These are phyloP conservation scores for Nicotiana sylvestris DNA, from an alignment of 257 asterid genomes.

Conservation along the genomic window DNA sequence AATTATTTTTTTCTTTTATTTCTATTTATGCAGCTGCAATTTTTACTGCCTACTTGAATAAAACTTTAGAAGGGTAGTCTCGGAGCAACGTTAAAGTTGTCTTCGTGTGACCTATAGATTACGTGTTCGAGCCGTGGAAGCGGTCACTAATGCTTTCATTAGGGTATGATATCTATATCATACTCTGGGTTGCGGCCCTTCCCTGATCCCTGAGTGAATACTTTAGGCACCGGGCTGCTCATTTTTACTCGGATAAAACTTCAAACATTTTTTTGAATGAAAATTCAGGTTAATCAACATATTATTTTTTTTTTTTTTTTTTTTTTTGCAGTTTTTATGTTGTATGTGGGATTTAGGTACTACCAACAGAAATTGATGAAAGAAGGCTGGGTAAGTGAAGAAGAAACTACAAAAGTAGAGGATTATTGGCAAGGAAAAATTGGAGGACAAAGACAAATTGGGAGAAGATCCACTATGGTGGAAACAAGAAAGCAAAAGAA, in stretches of 20 bases:
- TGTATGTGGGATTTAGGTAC: constrained; percentile 78
- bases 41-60: not conserved
- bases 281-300: not conserved
- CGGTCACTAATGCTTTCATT: too few species aligned
- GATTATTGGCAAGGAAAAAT: constrained; percentile 20
- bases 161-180: too few species aligned
- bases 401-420: not conserved
- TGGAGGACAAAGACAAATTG: constrained; percentile 16
- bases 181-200: too few species aligned
- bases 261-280: not conserved
- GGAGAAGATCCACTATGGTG: constrained; percentile 21
- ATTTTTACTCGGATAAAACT: not conserved
- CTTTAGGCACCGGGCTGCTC: too few species aligned
- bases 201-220: too few species aligned
- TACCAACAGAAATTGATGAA: constrained; percentile 48
- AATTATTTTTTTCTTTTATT: not conserved
- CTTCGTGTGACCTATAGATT: too few species aligned
- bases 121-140: too few species aligned
- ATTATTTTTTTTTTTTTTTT: too few species aligned
- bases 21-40: not conserved
- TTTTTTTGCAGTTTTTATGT: constrained; percentile 66
- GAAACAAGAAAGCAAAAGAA: constrained; percentile 43
- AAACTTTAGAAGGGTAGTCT: not conserved
- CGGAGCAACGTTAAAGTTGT: too few species aligned
- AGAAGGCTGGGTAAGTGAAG: constrained; percentile 32